phyloP scores from a whole-genome alignment of 2,329 filamentous ascomycete genomes.

The Stemphylium vesicarium region DNA sequence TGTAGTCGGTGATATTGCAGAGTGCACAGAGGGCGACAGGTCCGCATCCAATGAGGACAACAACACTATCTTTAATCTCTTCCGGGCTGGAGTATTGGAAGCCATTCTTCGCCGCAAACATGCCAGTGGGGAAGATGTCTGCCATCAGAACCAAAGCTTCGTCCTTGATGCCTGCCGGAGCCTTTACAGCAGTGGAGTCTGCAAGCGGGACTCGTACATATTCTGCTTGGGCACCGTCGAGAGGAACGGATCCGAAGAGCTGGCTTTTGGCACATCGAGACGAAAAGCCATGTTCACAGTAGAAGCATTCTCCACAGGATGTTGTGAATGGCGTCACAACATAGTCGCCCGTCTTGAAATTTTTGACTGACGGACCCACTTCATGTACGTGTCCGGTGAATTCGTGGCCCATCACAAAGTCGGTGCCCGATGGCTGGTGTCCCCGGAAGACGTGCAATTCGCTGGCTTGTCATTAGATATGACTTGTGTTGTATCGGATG shows the following conservation, averaged over 20 bases:
- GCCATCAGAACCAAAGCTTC: constrained; percentile 84
- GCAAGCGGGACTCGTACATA: constrained; percentile 76
- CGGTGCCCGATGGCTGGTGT: constrained; percentile 71
- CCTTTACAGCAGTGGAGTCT: constrained; percentile 79
- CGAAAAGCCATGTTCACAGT: constrained; percentile 77
- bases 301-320: constrained; percentile 73
- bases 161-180: constrained; percentile 73
- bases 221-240: constrained; percentile 84
- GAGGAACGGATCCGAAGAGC: constrained; percentile 71
- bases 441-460: constrained; percentile 89
- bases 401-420: constrained; percentile 80
- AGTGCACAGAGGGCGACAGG: constrained; percentile 81
- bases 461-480: constrained; percentile 52
- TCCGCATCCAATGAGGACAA: constrained; percentile 84
- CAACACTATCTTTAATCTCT: constrained; percentile 69
- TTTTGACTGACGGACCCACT: constrained; percentile 70
- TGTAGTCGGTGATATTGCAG: constrained; percentile 75
- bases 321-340: constrained; percentile 82
- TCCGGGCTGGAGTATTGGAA: constrained; percentile 67
- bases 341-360: constrained; percentile 74
- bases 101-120: constrained; percentile 80
- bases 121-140: constrained; percentile 86
- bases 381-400: constrained; percentile 79
- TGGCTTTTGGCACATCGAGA: constrained; percentile 75
- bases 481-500: neutral